Evolutionary conservation across 768 basidiomycete species (phyloP).

Genomic region (Imleria badia): DNA sequence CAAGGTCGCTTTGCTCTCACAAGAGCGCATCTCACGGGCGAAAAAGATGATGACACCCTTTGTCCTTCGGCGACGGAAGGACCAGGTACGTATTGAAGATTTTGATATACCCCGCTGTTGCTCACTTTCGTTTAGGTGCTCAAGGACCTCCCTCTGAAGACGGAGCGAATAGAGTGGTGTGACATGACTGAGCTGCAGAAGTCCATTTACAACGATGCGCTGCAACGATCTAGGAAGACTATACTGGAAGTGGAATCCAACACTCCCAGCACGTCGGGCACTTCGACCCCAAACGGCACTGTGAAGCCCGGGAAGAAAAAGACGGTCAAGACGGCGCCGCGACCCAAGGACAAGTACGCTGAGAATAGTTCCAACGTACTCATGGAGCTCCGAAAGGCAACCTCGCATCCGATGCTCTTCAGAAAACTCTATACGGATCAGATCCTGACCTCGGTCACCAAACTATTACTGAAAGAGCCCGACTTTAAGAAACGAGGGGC

Average conservation of each 20-base stretch:
- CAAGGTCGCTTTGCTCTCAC: constrained; percentile 82
- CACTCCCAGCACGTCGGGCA: constrained; percentile 31
- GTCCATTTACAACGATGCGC: constrained; percentile 80
- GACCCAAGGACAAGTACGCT: constrained; percentile 65
- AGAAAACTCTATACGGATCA: constrained; percentile 80
- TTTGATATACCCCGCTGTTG: not conserved
- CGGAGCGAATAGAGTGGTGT: constrained; percentile 93
- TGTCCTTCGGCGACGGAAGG: constrained; percentile 94
- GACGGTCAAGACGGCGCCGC: constrained; percentile 35
- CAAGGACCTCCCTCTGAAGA: constrained; percentile 89
- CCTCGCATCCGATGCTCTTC: constrained; percentile 96
- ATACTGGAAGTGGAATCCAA: constrained; percentile 48
- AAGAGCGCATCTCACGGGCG: constrained; percentile 90
- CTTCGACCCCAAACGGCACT: constrained; percentile 27
- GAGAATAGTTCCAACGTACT: constrained; percentile 92
- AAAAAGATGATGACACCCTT: constrained; percentile 99
- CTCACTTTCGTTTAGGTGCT: constrained; percentile 58
- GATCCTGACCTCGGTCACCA: constrained; percentile 70
- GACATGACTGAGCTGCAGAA: constrained; percentile 84
- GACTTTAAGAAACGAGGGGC: constrained; percentile 86
- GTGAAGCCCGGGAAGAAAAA: constrained; percentile 33
- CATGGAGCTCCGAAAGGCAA: constrained; percentile 97
- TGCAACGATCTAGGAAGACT: constrained; percentile 82
- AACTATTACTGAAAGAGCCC: constrained; percentile 83
- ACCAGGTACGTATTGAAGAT: constrained; percentile 59